Conservation (phyloP, 345 rosid species). For the Laguncularia racemosa region DNA sequence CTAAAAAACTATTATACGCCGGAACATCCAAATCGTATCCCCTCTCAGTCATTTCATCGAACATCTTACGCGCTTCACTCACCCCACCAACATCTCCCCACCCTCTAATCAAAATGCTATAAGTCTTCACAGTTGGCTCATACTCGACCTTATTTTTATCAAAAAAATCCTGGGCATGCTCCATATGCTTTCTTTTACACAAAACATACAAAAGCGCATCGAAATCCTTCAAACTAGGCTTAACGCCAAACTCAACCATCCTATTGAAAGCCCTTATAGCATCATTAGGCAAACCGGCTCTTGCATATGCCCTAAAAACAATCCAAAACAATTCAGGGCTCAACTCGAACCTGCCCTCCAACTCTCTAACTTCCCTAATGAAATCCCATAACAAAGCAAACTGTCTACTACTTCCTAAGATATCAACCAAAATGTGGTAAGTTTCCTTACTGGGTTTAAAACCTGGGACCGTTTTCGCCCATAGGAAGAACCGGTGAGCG, state of each 20-base stretch:
- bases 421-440: conserved; percentile 59
- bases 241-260: conserved; percentile 74
- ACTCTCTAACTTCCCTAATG: conserved; percentile 52
- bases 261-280: conserved; percentile 66
- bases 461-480: conserved; percentile 63
- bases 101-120: conserved; percentile 55
- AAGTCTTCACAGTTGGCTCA: conserved; percentile 38
- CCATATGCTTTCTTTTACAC: conserved; percentile 62
- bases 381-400: conserved; percentile 83
- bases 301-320: conserved; percentile 64
- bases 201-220: conserved; percentile 54
- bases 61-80: conserved; percentile 46
- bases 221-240: conserved; percentile 52
- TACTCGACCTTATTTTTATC: conserved; percentile 34
- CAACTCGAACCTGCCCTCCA: conserved; percentile 23
- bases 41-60: conserved; percentile 60
- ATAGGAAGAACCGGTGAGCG: conserved; percentile 82
- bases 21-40: conserved; percentile 38
- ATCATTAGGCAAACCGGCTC: conserved; percentile 64
- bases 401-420: conserved; percentile 55
- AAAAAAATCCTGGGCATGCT: conserved; percentile 47
- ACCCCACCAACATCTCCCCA: conserved; percentile 50
- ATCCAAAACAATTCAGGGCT: conserved; percentile 55
- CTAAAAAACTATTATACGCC: conserved; percentile 63
- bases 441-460: conserved; percentile 53